A percentile compares a stretch with the other conserved stretches of the same genome.
These are phyloP conservation scores for Paecilomyces niveus DNA, from an alignment of 2,329 filamentous ascomycete genomes.

Conservation along the genomic window DNA sequence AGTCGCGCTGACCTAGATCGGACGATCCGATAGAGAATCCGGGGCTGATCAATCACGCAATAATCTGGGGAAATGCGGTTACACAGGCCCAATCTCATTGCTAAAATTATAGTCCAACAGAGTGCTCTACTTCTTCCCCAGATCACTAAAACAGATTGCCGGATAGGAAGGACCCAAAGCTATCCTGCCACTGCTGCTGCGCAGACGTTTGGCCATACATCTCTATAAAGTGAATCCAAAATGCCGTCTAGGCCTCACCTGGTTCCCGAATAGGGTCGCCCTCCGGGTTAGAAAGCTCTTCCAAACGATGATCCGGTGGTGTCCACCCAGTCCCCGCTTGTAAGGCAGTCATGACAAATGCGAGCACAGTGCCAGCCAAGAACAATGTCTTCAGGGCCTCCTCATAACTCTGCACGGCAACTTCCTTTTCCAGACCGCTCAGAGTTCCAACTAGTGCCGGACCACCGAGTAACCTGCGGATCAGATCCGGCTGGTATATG, in stretches of 20 bases:
- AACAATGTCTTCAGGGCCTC: slow-evolving; percentile 49
- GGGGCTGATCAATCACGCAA: not conserved
- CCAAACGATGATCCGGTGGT: slow-evolving; percentile 19
- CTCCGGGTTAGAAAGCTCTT: slow-evolving; percentile 10
- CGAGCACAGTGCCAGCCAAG: slow-evolving; percentile 44
- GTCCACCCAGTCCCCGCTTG: slow-evolving; percentile 56
- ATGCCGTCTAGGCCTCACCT: not conserved
- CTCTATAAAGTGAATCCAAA: not conserved
- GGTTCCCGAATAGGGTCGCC: not conserved
- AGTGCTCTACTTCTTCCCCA: no score
- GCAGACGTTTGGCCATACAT: not conserved
- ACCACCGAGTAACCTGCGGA: slow-evolving; percentile 51
- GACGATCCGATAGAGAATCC: not conserved
- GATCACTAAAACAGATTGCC: not conserved
- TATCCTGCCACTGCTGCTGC: no score
- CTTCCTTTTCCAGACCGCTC: slow-evolving; percentile 40
- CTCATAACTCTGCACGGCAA: slow-evolving; percentile 50
- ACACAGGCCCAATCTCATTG: not conserved
- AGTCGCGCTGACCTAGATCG: not conserved
- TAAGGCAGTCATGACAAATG: slow-evolving; percentile 42
- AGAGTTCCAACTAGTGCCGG: slow-evolving; percentile 49
- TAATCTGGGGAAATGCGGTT: not conserved
- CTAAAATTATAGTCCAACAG: not conserved
- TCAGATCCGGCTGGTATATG: slow-evolving; percentile 36
- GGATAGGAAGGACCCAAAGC: no score